Conservation (phyloP, 192 early-diverging fungal genomes). For the Coemansia sp. region DNA sequence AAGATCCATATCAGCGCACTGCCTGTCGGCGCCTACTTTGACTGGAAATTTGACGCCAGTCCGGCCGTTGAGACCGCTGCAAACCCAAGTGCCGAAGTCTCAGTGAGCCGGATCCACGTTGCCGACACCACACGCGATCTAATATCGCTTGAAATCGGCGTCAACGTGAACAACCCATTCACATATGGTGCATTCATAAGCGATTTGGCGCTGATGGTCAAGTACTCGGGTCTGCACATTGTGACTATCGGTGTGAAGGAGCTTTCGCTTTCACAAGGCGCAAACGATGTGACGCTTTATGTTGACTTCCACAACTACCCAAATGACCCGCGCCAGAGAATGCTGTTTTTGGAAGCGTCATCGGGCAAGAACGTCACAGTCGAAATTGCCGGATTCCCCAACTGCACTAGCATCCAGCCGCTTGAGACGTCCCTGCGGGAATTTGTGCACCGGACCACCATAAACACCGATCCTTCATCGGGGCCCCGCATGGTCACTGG, state of each 20-base stretch:
- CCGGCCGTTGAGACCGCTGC: no score
- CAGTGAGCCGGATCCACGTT: slow-evolving; percentile 26
- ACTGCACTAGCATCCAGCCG: slow-evolving; percentile 34
- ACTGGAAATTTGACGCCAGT: slow-evolving; percentile 8
- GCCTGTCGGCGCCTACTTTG: slow-evolving; percentile 12
- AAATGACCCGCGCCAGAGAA: slow-evolving; percentile 28
- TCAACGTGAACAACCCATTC: slow-evolving; percentile 27
- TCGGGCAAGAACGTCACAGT: slow-evolving; percentile 21
- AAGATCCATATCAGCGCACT: slow-evolving; percentile 15
- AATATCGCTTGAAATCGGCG: slow-evolving; percentile 14
- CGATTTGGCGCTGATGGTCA: slow-evolving; percentile 25
- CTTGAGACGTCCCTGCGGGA: slow-evolving; percentile 32
- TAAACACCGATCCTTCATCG: slow-evolving; percentile 5
- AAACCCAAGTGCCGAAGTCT: slow-evolving; percentile 1
- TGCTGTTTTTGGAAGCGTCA: slow-evolving; percentile 34
- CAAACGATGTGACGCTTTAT: slow-evolving; percentile 12
- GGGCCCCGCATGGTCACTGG: not conserved
- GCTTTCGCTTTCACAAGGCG: slow-evolving; percentile 15
- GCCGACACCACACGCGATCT: slow-evolving; percentile 23
- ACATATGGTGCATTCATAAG: slow-evolving; percentile 38
- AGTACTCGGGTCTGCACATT: slow-evolving; percentile 30
- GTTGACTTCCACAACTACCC: slow-evolving; percentile 39
- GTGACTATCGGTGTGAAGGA: slow-evolving; percentile 24
- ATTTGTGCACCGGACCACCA: slow-evolving; percentile 16
- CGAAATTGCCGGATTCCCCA: slow-evolving; percentile 30